Conservation (phyloP, 768 basidiomycete species). For the Mycena rosella region DNA sequence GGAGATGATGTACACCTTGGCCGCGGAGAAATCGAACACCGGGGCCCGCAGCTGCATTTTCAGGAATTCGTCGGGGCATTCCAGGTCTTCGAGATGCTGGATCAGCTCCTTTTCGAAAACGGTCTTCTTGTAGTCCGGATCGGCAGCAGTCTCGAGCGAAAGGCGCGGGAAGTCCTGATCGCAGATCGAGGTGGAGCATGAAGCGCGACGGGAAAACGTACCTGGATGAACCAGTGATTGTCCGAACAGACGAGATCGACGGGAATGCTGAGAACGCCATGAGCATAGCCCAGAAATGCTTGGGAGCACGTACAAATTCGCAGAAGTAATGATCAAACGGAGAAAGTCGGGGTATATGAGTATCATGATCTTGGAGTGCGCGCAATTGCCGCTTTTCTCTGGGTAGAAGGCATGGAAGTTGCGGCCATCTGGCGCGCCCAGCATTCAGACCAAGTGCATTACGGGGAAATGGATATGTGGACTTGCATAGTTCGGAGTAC, state of each 20-base stretch:
- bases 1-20: conserved; percentile 6
- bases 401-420: conserved; percentile 23
- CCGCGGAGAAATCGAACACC: conserved; percentile 14
- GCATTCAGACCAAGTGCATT: not conserved
- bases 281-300: not conserved
- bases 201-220: not conserved
- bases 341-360: conserved; percentile 24
- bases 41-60: not conserved
- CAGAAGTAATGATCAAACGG: conserved; percentile 25
- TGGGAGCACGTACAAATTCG: conserved; percentile 19
- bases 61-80: conserved; percentile 2
- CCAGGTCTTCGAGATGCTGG: not conserved
- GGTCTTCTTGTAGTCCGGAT: not conserved
- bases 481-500: conserved; percentile 1
- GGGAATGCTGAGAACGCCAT: not conserved
- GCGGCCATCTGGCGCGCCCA: conserved; percentile 11
- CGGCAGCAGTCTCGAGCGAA: not conserved
- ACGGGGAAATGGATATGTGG: not conserved
- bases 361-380: conserved; percentile 24
- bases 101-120: not conserved
- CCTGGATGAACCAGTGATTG: conserved; percentile 21
- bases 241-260: not conserved
- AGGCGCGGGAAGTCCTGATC: conserved; percentile 2
- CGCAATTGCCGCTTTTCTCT: not conserved
- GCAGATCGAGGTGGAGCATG: not conserved